Conservation (phyloP, 257 asterid species). For the Solanum corneliomulleri region DNA sequence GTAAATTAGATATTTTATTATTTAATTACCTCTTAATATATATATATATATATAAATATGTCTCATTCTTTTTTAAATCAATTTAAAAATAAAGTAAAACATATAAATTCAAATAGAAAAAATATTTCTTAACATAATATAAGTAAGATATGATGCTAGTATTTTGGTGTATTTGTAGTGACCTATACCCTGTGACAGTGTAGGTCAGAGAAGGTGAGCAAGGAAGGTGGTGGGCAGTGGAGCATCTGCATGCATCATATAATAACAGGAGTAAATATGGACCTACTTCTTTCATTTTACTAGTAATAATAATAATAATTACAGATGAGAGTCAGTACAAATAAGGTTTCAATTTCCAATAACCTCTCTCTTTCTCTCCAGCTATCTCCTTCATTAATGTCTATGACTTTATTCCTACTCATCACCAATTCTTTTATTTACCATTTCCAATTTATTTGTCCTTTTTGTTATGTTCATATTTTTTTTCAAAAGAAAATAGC, state of each 20-base stretch:
- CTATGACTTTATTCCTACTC: not conserved
- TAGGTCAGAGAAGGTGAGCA: not conserved
- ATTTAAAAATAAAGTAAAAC: no score
- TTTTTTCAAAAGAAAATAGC: no score
- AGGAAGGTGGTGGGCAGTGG: not conserved
- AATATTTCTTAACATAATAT: no score
- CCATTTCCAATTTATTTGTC: not conserved
- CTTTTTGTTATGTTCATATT: no score
- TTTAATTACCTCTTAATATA: no score
- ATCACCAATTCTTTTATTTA: not conserved
- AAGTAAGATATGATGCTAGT: not conserved
- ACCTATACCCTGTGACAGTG: not conserved
- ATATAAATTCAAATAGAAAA: no score
- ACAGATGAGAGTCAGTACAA: not conserved
- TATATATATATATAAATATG: no score
- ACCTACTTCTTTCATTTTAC: not conserved
- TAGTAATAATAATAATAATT: not conserved
- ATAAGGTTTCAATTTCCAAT: constrained; percentile 3
- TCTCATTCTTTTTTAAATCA: no score
- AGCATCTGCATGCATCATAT: not conserved
- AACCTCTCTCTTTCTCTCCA: not conserved
- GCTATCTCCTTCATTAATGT: not conserved
- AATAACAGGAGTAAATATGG: not conserved
- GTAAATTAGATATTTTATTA: no score
- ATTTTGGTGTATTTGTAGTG: not conserved